Evolutionary conservation across 139 green algal genomes (phyloP).

Genomic region (Astrephomene gubernaculifera): DNA sequence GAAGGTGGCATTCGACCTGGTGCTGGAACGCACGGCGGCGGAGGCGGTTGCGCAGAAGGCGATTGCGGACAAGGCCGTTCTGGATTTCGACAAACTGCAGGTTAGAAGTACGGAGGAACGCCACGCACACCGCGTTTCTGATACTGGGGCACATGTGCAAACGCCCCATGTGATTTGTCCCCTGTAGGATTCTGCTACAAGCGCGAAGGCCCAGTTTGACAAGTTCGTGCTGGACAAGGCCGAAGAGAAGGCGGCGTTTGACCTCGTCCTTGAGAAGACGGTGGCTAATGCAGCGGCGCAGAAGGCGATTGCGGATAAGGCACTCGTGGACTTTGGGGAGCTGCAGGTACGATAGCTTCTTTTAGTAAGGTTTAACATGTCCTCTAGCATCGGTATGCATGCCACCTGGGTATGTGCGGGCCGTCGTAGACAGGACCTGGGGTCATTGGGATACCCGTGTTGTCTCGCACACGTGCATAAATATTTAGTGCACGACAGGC

Average conservation of each 20-base stretch:
- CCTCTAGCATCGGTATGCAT: background rate
- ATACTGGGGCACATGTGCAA: background rate
- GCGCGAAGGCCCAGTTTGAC: conserved; percentile 31
- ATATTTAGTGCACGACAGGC: no score
- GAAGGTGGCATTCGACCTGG: conserved; percentile 38
- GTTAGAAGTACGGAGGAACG: background rate
- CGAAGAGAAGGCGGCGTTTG: conserved; percentile 44
- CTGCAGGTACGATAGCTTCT: background rate
- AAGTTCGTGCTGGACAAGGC: conserved; percentile 29
- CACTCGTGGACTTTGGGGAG: conserved; percentile 19
- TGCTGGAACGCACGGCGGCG: background rate
- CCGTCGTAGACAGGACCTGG: no score
- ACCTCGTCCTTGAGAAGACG: conserved; percentile 10
- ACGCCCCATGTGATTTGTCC: no score
- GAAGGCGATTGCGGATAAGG: conserved; percentile 24
- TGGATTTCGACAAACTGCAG: background rate
- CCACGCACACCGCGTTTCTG: no score
- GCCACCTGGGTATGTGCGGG: no score
- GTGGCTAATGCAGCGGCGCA: background rate
- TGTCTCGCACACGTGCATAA: no score
- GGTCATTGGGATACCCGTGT: no score
- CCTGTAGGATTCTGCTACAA: background rate
- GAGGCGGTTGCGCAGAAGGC: background rate
- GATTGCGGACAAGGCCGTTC: conserved; percentile 12
- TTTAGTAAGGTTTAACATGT: background rate